Evolutionary conservation across 31 red algal genomes (phyloP), one percentile per base, ranked within the genome.

Genomic region (Bonnemaisonia californica): DNA sequence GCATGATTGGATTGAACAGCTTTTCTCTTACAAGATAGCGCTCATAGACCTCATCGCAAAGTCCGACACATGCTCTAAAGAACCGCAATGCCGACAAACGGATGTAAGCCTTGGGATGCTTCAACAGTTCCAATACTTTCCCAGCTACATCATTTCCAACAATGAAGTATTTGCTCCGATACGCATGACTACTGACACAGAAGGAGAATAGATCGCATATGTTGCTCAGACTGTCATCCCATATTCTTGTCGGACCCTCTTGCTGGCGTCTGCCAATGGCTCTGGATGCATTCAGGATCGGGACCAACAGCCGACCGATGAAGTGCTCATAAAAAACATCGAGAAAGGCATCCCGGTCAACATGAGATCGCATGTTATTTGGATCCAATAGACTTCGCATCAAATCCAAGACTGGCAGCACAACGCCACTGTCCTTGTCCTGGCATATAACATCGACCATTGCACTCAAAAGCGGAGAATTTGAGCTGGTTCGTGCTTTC

Each of bases 181-280:
- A 91, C n/a, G 41, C 40, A 47, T 91, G 88, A 41, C 74, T 58
- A 22, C 39, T 42, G 47, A 91, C 88, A 42, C 78, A 91, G 57
- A 65, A 91, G 23, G 88, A 80, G n/a, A 91, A 57, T 40, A 91
- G 28, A 51, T 91, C 88, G 71, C 88, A 91, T 13, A 91, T 32
- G 37, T 79, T 55, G 27, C 59, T 82, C 28, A 61, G 57, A 41
- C 74, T 88, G 26, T 65, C 74, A 22, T 71, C 84, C 47, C 23
- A 39, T 0, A 8, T 47, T 22, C 29, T 23, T 9, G 39, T 41
- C 22, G 21, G 39, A 1, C 61, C 41, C 13, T 19, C 29, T 35
- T 57, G 26, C 24, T 29, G 24, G 27, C 32, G 3, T 37, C 62
- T 23, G 11, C 4, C 3, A 7, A 55, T 41, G 29, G 77, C 58